phyloP scores from a whole-genome alignment of 139 green algal species.

The Coccomyxa sp. region DNA sequence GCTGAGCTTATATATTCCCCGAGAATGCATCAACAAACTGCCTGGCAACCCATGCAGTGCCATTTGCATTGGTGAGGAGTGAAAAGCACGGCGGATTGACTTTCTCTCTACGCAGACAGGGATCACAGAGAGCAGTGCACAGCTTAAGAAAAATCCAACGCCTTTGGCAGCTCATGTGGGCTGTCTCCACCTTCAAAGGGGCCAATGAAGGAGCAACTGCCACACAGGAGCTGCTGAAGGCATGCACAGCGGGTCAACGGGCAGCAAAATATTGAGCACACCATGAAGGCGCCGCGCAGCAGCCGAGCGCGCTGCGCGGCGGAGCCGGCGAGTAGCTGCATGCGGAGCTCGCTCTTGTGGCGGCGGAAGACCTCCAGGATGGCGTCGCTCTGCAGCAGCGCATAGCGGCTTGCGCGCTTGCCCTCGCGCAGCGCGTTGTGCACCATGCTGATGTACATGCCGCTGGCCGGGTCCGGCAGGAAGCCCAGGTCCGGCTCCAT shows the following conservation, averaged over 20 bases:
- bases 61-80: background rate
- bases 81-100: too few species aligned
- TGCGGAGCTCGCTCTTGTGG: conserved; percentile 23
- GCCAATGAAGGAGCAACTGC: too few species aligned
- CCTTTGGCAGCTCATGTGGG: too few species aligned
- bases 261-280: background rate
- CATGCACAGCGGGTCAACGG: too few species aligned
- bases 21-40: background rate
- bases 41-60: background rate
- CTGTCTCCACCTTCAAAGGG: too few species aligned
- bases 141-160: too few species aligned
- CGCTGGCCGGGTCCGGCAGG: background rate
- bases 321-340: conserved; percentile 13
- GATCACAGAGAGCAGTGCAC: too few species aligned
- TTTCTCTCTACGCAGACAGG: too few species aligned
- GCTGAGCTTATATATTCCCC: background rate
- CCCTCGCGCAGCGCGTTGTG: background rate
- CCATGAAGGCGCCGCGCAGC: conserved; percentile 20
- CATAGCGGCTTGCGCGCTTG: background rate
- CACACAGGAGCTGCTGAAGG: background rate
- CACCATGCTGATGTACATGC: background rate
- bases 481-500: background rate
- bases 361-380: conserved; percentile 29
- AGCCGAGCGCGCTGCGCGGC: background rate
- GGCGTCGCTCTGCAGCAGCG: conserved; percentile 8